Conservation (phyloP, 805 yeast genomes). For the Metschnikowia shivogae region DNA sequence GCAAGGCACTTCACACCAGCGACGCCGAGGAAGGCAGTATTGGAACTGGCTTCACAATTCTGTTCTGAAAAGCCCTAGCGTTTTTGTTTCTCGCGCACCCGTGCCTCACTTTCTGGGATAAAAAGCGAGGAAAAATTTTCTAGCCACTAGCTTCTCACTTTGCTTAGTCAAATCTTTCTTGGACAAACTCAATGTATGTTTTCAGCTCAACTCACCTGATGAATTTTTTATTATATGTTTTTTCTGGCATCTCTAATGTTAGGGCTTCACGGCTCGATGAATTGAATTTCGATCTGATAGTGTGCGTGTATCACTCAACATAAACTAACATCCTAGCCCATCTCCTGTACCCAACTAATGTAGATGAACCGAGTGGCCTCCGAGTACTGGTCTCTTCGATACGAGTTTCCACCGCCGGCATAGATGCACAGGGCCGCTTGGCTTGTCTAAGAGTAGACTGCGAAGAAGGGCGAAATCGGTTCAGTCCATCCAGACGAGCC, state of each 20-base stretch:
- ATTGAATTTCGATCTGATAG: conserved; percentile 65
- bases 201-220: conserved; percentile 23
- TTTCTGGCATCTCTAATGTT: conserved; percentile 95
- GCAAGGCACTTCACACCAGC: conserved; percentile 6
- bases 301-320: not conserved
- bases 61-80: conserved; percentile 11
- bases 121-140: conserved; percentile 3
- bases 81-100: conserved; percentile 10
- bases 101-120: conserved; percentile 1
- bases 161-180: not conserved
- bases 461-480: no score
- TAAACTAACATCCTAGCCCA: conserved; percentile 7
- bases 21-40: conserved; percentile 14
- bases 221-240: conserved; percentile 46
- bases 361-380: not conserved
- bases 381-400: no score
- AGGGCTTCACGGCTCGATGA: conserved; percentile 76
- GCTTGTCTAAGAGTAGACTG: no score
- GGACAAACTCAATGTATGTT: not conserved
- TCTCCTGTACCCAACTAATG: not conserved
- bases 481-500: no score
- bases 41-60: conserved; percentile 14
- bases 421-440: no score
- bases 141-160: not conserved
- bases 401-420: no score